Evolutionary conservation across 345 rosid genomes (phyloP), one percentile per base, ranked within the genome.

Genomic region (Citrus trifoliata): DNA sequence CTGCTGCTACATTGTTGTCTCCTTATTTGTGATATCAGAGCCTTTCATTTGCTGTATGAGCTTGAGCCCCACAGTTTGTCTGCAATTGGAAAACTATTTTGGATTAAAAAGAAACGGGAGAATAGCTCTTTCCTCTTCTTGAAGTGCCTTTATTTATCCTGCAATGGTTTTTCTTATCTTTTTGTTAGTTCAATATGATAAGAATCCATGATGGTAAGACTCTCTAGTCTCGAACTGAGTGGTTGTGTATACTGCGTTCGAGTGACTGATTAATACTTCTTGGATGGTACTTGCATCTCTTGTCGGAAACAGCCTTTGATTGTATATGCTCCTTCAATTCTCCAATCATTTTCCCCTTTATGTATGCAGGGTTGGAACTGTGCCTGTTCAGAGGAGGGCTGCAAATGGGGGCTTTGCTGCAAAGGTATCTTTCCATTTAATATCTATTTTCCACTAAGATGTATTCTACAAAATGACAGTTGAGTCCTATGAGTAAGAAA

Each of bases 311-410:
- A 40, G 67, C 65, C 75, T 37, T 24, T 76, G 59, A 62, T 38
- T 35, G 5, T 32, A 22, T 25, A 8, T 72, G 35, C 40, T 76
- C 21, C 30, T 67, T 78, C 16, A 18, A 77, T 69, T 75, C 48
- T 28, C 30, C 67, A 25, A 42, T 81, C 56, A 80, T 81, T 70
- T 68, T 67, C 81, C 9, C 16, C 5, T 12, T 30, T 51, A 16
- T 82, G 63, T 38, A 48, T 89, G 89, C 89, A 90, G 93, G 89
- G 84, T 80, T 51, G 86, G 87, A 56, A 80, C 82, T 63, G 82
- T 82, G 35, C 79, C 80, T 46, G 83, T 35, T 62, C 93, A 87
- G 82, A 80, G 86, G 73, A 80, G 87, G 73, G 78, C 83, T 83
- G 64, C 67, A 24, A 83, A 82, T 80, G 82, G 88, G 75, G 78